Percentiles rank a stretch among this genome's conserved stretches.
Evolutionary conservation across 495 filamentous ascomycete genomes (phyloP).

Genomic region (Penicillium longicatenatum): DNA sequence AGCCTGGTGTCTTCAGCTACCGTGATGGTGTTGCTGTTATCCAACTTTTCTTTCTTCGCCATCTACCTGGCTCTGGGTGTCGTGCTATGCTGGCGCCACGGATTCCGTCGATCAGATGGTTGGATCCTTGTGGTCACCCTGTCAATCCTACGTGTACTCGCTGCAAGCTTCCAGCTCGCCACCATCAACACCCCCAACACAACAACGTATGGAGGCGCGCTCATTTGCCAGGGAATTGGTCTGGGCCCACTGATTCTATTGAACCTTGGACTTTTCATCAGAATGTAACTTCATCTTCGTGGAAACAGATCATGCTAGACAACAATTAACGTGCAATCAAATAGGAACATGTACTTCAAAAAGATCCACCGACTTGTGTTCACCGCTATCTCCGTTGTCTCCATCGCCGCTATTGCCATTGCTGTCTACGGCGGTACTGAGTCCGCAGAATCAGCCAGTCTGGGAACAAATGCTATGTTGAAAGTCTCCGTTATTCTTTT

Average conservation of each 20-base stretch:
- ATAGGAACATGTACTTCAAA: neutral
- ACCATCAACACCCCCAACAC: neutral
- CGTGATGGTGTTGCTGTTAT: constrained; percentile 2
- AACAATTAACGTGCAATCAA: neutral
- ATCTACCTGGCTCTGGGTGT: neutral
- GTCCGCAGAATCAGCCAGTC: neutral
- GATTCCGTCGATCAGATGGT: neutral
- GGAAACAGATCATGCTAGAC: neutral
- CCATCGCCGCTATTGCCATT: neutral
- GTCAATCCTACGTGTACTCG: neutral
- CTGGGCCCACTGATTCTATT: neutral
- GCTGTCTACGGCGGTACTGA: neutral
- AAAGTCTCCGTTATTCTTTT: neutral
- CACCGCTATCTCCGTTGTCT: neutral
- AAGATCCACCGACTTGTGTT: neutral
- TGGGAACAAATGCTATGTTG: neutral
- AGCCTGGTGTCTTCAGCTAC: neutral
- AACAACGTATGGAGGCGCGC: neutral
- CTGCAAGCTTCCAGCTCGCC: neutral
- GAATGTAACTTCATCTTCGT: neutral
- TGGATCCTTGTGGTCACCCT: neutral
- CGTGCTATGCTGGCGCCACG: neutral
- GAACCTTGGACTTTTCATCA: neutral
- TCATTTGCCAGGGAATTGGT: neutral
- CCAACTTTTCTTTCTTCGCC: neutral